Evolutionary conservation across 768 basidiomycete genomes (phyloP).

Genomic region (Lyophyllum atratum): DNA sequence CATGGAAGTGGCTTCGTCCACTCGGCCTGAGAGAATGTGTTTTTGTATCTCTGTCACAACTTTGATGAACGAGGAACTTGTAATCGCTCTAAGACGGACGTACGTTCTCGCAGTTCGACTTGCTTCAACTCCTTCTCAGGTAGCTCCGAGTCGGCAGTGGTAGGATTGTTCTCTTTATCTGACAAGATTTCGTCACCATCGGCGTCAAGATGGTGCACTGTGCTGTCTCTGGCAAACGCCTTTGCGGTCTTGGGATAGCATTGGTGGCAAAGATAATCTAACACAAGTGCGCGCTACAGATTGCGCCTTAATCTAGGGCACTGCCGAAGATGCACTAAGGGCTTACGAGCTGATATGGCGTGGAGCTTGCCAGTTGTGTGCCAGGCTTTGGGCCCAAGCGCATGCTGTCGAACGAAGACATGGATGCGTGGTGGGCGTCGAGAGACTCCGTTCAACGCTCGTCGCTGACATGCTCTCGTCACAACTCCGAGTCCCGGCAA

Average conservation of each 20-base stretch:
- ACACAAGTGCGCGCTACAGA: constrained; percentile 62
- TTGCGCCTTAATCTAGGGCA: not conserved
- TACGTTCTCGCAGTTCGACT: constrained; percentile 58
- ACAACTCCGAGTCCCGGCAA: not conserved
- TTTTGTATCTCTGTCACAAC: constrained; percentile 60
- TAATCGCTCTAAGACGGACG: constrained; percentile 12
- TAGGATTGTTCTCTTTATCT: constrained; percentile 15
- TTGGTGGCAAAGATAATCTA: constrained; percentile 77
- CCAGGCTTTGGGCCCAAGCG: not conserved
- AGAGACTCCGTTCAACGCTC: not conserved
- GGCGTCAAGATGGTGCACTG: constrained; percentile 61
- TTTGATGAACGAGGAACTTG: not conserved
- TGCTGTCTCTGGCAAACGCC: constrained; percentile 66
- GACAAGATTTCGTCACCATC: constrained; percentile 67
- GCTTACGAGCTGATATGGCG: constrained; percentile 48
- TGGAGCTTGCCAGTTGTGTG: constrained; percentile 29
- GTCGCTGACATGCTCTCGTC: not conserved
- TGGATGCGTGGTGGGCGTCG: not conserved
- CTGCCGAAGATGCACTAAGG: not conserved
- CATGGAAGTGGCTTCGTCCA: constrained; percentile 67
- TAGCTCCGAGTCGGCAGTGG: constrained; percentile 21
- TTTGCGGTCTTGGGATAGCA: constrained; percentile 73
- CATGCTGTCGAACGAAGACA: constrained; percentile 4
- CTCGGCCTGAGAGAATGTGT: constrained; percentile 72
- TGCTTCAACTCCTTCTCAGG: constrained; percentile 43